These are phyloP conservation scores for Flaveria sonorensis DNA, from an alignment of 129 eudicot species.

Conservation along the genomic window DNA sequence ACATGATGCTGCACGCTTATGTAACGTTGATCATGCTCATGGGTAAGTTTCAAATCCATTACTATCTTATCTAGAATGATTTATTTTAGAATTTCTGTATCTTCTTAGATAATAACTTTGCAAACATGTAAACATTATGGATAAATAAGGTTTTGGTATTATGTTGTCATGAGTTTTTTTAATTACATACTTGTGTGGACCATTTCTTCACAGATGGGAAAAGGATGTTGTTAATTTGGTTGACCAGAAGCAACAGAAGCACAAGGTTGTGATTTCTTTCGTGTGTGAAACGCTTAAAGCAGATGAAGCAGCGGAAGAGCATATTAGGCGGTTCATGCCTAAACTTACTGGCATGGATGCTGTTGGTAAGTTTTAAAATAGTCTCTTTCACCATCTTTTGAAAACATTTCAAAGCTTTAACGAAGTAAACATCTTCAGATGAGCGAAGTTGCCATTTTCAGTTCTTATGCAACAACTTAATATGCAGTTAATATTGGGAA, in stretches of 20 bases:
- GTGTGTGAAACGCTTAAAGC: conserved; percentile 93
- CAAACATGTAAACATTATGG: background rate
- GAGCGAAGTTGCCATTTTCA: background rate
- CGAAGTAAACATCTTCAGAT: background rate
- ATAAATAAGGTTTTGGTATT: background rate
- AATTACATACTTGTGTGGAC: background rate
- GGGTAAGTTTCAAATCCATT: conserved; percentile 49
- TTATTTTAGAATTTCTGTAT: background rate
- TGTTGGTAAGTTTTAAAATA: conserved; percentile 56
- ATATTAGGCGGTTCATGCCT: conserved; percentile 79
- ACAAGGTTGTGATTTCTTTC: conserved; percentile 63
- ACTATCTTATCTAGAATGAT: no score
- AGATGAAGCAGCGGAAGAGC: conserved; percentile 94
- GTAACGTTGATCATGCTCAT: conserved; percentile 81
- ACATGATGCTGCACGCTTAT: conserved; percentile 90
- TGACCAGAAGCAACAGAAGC: conserved; percentile 58
- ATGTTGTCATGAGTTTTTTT: background rate
- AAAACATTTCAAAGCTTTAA: background rate
- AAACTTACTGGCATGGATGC: conserved; percentile 93
- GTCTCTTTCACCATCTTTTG: background rate
- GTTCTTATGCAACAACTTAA: conserved; percentile 12
- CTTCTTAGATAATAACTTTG: background rate
- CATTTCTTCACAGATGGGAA: conserved; percentile 66
- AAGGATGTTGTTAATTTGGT: conserved; percentile 69
- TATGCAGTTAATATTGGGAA: conserved; percentile 80